A percentile compares a stretch with the other conserved stretches of the same genome.
These are phyloP conservation scores for Colletotrichum falcatum DNA, from an alignment of 2,329 filamentous ascomycete species.

Conservation along the genomic window DNA sequence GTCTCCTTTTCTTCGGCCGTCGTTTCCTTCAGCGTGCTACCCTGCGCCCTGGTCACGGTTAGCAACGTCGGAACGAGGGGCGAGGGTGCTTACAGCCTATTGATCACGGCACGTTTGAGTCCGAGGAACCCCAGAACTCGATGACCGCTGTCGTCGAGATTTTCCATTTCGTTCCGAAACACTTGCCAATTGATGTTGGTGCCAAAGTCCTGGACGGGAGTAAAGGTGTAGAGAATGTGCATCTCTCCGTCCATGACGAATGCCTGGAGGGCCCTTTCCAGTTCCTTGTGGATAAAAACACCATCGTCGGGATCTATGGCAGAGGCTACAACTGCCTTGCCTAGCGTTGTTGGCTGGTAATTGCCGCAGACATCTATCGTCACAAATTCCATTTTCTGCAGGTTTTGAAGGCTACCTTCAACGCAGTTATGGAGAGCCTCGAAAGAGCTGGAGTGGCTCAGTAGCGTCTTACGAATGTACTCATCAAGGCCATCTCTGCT, in stretches of 20 bases:
- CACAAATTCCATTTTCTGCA: constrained; percentile 68
- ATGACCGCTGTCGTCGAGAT: constrained; percentile 77
- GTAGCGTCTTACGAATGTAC: constrained; percentile 75
- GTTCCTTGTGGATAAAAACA: constrained; percentile 77
- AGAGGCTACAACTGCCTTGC: constrained; percentile 78
- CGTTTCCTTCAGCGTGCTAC: constrained; percentile 72
- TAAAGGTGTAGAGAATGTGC: constrained; percentile 83
- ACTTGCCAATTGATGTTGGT: constrained; percentile 76
- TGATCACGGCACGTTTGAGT: constrained; percentile 74
- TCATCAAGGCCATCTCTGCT: constrained; percentile 74
- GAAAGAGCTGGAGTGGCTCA: constrained; percentile 68
- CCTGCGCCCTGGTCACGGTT: constrained; percentile 68
- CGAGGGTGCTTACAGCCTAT: constrained; percentile 67
- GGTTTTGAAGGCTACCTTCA: constrained; percentile 68
- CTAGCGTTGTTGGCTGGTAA: constrained; percentile 73
- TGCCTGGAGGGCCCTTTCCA: constrained; percentile 73
- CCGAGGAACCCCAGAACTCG: constrained; percentile 77
- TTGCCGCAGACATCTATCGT: constrained; percentile 59
- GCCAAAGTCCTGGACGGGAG: constrained; percentile 70
- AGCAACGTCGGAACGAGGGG: constrained; percentile 23
- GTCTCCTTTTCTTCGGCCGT: constrained; percentile 70
- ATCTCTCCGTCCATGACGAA: constrained; percentile 87
- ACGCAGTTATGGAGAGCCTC: constrained; percentile 65
- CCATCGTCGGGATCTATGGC: constrained; percentile 81
- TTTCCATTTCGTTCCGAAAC: constrained; percentile 78